A percentile compares a stretch with the other conserved stretches of the same genome.
phyloP scores from a whole-genome alignment of 2,329 filamentous ascomycete species.

The Akanthomyces uredinophilus region DNA sequence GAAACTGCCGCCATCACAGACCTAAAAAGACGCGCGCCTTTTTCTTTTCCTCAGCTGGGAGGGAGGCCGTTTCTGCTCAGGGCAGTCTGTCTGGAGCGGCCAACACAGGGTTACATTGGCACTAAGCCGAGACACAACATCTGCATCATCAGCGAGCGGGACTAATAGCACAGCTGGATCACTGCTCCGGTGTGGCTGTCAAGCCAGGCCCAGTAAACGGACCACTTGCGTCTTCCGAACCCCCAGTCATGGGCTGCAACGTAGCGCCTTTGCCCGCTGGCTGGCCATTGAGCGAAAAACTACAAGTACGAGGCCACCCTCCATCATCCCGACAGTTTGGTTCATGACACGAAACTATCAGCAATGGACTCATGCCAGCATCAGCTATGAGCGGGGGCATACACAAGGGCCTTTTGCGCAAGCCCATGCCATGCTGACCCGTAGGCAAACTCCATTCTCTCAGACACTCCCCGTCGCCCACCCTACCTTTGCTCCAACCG shows the following conservation, averaged over 20 bases:
- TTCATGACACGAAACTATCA: slow-evolving; percentile 6
- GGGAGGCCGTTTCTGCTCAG: neutral
- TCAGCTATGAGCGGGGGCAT: neutral
- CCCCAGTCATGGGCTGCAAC: slow-evolving; percentile 8
- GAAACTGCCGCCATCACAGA: neutral
- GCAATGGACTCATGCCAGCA: slow-evolving; percentile 6
- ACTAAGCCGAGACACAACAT: neutral
- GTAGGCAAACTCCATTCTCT: neutral
- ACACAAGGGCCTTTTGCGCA: slow-evolving; percentile 3
- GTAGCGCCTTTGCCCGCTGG: slow-evolving; percentile 3
- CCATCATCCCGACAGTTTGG: slow-evolving; percentile 16
- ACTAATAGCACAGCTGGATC: neutral
- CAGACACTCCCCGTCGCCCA: neutral
- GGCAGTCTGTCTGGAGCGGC: neutral
- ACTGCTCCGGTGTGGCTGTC: neutral
- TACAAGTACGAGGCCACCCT: slow-evolving; percentile 15
- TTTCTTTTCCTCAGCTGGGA: neutral
- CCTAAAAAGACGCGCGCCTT: slow-evolving; percentile 7
- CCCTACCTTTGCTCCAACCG: neutral
- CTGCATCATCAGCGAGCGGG: neutral
- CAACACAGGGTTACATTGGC: slow-evolving; percentile 8
- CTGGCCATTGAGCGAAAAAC: slow-evolving; percentile 4
- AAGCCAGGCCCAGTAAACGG: neutral
- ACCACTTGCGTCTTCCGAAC: neutral
- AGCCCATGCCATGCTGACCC: neutral